phyloP scores from a whole-genome alignment of 768 basidiomycete species.

The Coprinopsis sp. region DNA sequence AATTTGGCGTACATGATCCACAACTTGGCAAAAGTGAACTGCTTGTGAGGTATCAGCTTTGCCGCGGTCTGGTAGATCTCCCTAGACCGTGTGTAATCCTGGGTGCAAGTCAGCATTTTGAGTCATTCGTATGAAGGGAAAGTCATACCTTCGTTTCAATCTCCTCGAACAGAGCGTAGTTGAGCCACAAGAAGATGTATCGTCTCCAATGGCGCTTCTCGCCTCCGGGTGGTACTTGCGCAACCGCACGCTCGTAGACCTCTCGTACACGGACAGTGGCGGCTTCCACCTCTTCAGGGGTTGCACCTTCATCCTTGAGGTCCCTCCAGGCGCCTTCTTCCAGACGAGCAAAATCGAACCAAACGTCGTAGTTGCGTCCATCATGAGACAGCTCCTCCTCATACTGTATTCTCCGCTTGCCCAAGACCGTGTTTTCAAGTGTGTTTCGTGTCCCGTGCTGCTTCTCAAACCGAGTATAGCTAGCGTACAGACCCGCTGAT shows the following conservation, averaged over 20 bases:
- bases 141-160: conserved; percentile 81
- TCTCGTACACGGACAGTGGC: conserved; percentile 73
- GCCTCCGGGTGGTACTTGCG: conserved; percentile 89
- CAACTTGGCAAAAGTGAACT: conserved; percentile 96
- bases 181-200: conserved; percentile 89
- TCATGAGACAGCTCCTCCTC: conserved; percentile 94
- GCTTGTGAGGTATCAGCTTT: conserved; percentile 88
- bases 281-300: conserved; percentile 62
- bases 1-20: conserved; percentile 94
- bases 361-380: conserved; percentile 92
- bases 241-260: conserved; percentile 92
- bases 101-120: conserved; percentile 4
- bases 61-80: conserved; percentile 92
- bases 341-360: conserved; percentile 94
- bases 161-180: conserved; percentile 97
- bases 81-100: conserved; percentile 83
- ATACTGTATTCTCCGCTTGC: conserved; percentile 97
- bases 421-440: conserved; percentile 90
- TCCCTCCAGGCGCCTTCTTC: conserved; percentile 86
- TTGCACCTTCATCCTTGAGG: conserved; percentile 68
- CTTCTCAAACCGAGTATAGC: conserved; percentile 97
- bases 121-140: not conserved
- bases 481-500: conserved; percentile 79
- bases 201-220: conserved; percentile 92
- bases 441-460: conserved; percentile 88